phyloP scores from a whole-genome alignment of 179 eudicot genomes.

The Sideroxylon spinosum region DNA sequence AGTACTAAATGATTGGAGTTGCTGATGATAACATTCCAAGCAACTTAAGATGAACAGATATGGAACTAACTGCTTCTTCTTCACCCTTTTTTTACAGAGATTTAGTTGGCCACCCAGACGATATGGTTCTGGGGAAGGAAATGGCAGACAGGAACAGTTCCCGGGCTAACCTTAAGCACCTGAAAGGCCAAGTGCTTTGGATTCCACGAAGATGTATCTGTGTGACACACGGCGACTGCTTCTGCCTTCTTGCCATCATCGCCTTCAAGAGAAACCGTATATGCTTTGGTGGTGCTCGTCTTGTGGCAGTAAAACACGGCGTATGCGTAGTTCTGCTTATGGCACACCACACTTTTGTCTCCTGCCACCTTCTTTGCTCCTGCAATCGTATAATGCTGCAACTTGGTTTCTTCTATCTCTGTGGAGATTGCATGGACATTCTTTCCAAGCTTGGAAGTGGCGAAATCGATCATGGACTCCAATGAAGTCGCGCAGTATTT shows the following conservation, averaged over 20 bases:
- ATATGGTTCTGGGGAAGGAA: constrained; percentile 67
- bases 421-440: constrained; percentile 47
- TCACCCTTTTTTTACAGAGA: not conserved
- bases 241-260: constrained; percentile 40
- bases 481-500: constrained; percentile 71
- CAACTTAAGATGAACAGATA: not conserved
- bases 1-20: not conserved
- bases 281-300: constrained; percentile 34
- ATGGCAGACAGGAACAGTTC: constrained; percentile 63
- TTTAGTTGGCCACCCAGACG: constrained; percentile 51
- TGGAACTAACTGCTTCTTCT: not conserved
- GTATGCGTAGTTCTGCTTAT: constrained; percentile 51
- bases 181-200: constrained; percentile 74
- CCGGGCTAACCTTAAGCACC: constrained; percentile 64
- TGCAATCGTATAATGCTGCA: constrained; percentile 33
- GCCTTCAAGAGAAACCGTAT: constrained; percentile 43
- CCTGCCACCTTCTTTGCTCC: constrained; percentile 29
- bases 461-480: constrained; percentile 79
- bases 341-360: constrained; percentile 49
- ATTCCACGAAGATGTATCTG: constrained; percentile 71
- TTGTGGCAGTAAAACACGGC: constrained; percentile 78
- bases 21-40: not conserved
- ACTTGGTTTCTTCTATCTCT: constrained; percentile 19
- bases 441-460: constrained; percentile 46
- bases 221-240: constrained; percentile 65